Evolutionary conservation across 768 basidiomycete genomes (phyloP).

Genomic region (Termitomyces titanicus): DNA sequence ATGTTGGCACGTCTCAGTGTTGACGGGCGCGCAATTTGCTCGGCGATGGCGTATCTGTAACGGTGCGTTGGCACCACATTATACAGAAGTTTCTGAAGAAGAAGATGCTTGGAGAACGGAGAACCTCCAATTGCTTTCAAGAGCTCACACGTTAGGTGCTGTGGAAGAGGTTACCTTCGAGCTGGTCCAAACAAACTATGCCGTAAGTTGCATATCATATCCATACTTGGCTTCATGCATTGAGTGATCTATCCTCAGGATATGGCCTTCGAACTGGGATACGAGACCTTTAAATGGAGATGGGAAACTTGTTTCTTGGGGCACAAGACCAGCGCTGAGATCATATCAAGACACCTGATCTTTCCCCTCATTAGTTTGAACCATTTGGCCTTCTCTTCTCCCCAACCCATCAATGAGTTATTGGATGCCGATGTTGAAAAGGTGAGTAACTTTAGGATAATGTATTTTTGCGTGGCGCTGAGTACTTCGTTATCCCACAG

Average conservation of each 20-base stretch:
- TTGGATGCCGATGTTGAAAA: slow-evolving; percentile 62
- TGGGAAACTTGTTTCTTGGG: slow-evolving; percentile 74
- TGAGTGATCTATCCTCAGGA: slow-evolving; percentile 41
- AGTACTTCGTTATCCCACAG: slow-evolving; percentile 30
- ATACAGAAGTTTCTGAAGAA: slow-evolving; percentile 28
- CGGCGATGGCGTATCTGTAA: slow-evolving; percentile 72
- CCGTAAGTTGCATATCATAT: slow-evolving; percentile 37
- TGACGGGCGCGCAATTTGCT: slow-evolving; percentile 55
- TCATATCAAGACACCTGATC: slow-evolving; percentile 76
- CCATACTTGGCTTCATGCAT: neutral
- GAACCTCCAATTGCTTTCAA: slow-evolving; percentile 51
- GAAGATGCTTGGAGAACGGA: slow-evolving; percentile 63
- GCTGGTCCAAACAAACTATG: slow-evolving; percentile 52
- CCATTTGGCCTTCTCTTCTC: slow-evolving; percentile 63
- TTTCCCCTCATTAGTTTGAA: slow-evolving; percentile 70
- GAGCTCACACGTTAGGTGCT: slow-evolving; percentile 60
- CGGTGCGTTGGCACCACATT: slow-evolving; percentile 24
- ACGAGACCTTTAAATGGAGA: slow-evolving; percentile 65
- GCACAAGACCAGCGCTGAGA: slow-evolving; percentile 60
- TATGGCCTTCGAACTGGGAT: slow-evolving; percentile 57
- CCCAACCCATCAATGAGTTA: slow-evolving; percentile 53
- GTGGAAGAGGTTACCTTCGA: slow-evolving; percentile 57
- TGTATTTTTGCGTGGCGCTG: slow-evolving; percentile 6
- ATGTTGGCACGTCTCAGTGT: slow-evolving; percentile 29
- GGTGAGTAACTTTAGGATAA: slow-evolving; percentile 31